Base-by-base conservation (phyloP, 257 asterid genomes). In the Ehretia macrophylla region DNA sequence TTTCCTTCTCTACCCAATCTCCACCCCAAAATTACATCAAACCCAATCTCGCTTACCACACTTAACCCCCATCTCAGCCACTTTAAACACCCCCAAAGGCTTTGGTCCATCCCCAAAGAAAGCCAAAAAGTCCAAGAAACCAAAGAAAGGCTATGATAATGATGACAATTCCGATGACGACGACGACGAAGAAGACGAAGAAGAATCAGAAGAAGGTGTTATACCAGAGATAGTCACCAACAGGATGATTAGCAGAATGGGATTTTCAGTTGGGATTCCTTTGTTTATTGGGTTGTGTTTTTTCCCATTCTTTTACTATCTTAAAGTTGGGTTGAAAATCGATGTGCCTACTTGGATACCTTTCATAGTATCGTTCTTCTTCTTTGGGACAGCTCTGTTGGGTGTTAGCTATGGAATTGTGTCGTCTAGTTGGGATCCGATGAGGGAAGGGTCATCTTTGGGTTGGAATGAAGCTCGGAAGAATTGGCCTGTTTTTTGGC, bases 401-500 rank as follows among this genome's bases (percentile, higher is more conserved):
- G 99, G 99, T 56, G 79, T 92, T 22, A 88, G 97, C 69, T 92
- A 92, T 67, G 99, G 96, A 37, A 88, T 92, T 60, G 99, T 92
- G 64, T 92, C 99, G 16, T 76, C 99, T 16, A 92, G 99, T 75
- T 92, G 99, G 99, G 99, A 92, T 77, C 99, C 99, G 0, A 10
- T 79, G 76, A 83, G 99, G 74, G 96, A 92, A 72, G 97, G 99
- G 0, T 88, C 99, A 3, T 40, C 83, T 3, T 63, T 84, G 84
- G 99, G 97, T 12, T 92, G 99, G 96, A 88, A 70, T 70, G 99
- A 92, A 72, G 99, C 97, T 66, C 60, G 68, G 80, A 84, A 71
- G 87, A 92, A 92, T 72, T 88, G 95, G 96, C 99, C 99, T 59
- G 97, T 88, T 64, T 88, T 92, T 80, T 86, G 95, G 97, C 78